Conservation (phyloP, 2,329 filamentous ascomycete species). For the Cytospora schulzeri region DNA sequence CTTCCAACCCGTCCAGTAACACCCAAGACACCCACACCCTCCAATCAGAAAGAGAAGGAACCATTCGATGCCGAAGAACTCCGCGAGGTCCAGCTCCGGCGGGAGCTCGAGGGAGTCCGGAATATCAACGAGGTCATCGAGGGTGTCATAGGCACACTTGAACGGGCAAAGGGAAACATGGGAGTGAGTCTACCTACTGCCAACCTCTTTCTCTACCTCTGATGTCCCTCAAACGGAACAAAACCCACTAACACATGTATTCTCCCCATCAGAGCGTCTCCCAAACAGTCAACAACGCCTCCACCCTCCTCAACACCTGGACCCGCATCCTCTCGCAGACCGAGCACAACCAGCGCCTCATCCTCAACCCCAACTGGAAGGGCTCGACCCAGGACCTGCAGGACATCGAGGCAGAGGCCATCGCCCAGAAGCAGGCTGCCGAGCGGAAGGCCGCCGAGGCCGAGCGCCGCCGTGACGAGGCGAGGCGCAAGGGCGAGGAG, state of each 20-base stretch:
- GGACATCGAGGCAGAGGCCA: slow-evolving; percentile 82
- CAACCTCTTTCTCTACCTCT: neutral
- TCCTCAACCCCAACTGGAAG: slow-evolving; percentile 87
- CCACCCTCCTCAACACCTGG: slow-evolving; percentile 91
- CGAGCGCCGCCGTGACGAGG: slow-evolving; percentile 74
- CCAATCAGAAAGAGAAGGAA: slow-evolving; percentile 38
- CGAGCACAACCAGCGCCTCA: slow-evolving; percentile 92
- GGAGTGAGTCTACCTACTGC: slow-evolving; percentile 50
- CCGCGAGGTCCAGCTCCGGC: slow-evolving; percentile 73
- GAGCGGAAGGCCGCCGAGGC: slow-evolving; percentile 78
- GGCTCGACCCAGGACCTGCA: slow-evolving; percentile 83
- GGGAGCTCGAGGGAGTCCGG: slow-evolving; percentile 80
- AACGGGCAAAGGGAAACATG: slow-evolving; percentile 77
- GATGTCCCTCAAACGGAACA: neutral
- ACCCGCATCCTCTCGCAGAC: slow-evolving; percentile 94
- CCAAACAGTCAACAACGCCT: slow-evolving; percentile 82
- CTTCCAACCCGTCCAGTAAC: slow-evolving; percentile 35
- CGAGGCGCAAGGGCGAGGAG: slow-evolving; percentile 64
- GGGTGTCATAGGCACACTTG: slow-evolving; percentile 70
- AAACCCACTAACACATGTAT: slow-evolving; percentile 23
- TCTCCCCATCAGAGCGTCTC: slow-evolving; percentile 69
- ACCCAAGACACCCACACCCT: slow-evolving; percentile 38
- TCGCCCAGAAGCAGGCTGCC: slow-evolving; percentile 72
- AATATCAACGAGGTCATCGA: slow-evolving; percentile 90
- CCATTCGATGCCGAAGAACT: slow-evolving; percentile 65